These are phyloP conservation scores for Neofusicoccum laricinum DNA, from an alignment of 2,329 filamentous ascomycete genomes.

Conservation along the genomic window DNA sequence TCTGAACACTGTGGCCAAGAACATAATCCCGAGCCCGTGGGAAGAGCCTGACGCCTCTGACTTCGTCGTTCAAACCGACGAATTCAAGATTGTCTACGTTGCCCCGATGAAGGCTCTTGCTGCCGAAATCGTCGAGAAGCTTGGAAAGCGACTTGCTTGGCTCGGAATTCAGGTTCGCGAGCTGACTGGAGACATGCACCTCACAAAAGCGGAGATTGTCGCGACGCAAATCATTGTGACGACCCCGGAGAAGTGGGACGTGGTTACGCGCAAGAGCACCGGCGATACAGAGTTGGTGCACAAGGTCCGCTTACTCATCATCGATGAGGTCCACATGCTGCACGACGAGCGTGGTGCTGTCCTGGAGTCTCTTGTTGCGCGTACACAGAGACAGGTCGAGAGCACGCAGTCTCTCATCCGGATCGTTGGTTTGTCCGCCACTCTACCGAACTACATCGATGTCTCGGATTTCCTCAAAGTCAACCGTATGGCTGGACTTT, in stretches of 20 bases:
- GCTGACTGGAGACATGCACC: slow-evolving; percentile 96
- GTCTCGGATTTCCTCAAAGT: slow-evolving; percentile 97
- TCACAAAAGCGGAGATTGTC: slow-evolving; percentile 93
- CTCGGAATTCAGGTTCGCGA: slow-evolving; percentile 88
- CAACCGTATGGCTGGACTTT: slow-evolving; percentile 86
- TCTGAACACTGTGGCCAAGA: slow-evolving; percentile 83
- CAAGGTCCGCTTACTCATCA: slow-evolving; percentile 92
- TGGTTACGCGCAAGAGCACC: slow-evolving; percentile 93
- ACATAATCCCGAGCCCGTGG: slow-evolving; percentile 74
- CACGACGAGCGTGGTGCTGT: slow-evolving; percentile 97
- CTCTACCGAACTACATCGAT: slow-evolving; percentile 92
- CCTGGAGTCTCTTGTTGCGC: slow-evolving; percentile 89
- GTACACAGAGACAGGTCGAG: slow-evolving; percentile 94
- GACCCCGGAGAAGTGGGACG: slow-evolving; percentile 98
- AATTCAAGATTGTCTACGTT: slow-evolving; percentile 98
- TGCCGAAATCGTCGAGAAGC: slow-evolving; percentile 91
- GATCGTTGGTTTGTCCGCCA: slow-evolving; percentile 92
- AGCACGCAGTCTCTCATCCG: slow-evolving; percentile 97
- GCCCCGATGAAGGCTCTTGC: slow-evolving; percentile 98
- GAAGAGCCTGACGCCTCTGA: slow-evolving; percentile 71
- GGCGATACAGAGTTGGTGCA: slow-evolving; percentile 97
- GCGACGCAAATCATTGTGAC: slow-evolving; percentile 98
- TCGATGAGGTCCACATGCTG: slow-evolving; percentile 99
- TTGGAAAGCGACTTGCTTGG: slow-evolving; percentile 90
- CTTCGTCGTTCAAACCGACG: slow-evolving; percentile 77